These are phyloP conservation scores for Candida tibetensis DNA, from an alignment of 805 yeast genomes.

Conservation along the genomic window DNA sequence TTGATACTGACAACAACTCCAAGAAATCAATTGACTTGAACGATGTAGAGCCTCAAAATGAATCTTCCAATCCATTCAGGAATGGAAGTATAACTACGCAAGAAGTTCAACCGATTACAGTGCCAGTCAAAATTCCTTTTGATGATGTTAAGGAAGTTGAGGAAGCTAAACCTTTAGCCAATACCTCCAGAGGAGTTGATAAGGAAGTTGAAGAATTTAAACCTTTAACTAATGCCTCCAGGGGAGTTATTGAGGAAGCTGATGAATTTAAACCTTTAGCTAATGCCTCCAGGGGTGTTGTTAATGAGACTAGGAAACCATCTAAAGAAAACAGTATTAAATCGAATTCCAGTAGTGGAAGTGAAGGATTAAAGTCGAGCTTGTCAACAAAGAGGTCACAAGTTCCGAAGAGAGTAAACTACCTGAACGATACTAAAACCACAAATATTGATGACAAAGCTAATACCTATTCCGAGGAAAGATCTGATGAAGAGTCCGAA, in stretches of 20 bases:
- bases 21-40: neutral
- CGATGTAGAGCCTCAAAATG: neutral
- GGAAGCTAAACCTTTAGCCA: neutral
- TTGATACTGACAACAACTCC: slow-evolving; percentile 3
- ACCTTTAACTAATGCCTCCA: neutral
- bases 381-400: slow-evolving; percentile 7
- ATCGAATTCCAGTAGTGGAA: no score
- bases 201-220: neutral
- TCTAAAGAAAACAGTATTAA: no score
- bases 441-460: slow-evolving; percentile 5
- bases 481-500: slow-evolving; percentile 18
- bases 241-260: neutral
- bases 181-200: neutral
- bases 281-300: neutral
- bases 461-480: no score
- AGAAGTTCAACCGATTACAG: neutral
- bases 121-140: neutral
- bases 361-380: slow-evolving; percentile 5
- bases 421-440: slow-evolving; percentile 6
- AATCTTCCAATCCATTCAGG: neutral
- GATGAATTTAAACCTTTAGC: neutral
- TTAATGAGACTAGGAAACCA: neutral
- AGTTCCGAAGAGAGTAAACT: slow-evolving; percentile 8
- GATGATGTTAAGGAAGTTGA: neutral
- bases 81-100: neutral